Evolutionary conservation across 2,329 filamentous ascomycete species (phyloP), one percentile per base, ranked within the genome.

Genomic region (Cladophialophora yegresii): DNA sequence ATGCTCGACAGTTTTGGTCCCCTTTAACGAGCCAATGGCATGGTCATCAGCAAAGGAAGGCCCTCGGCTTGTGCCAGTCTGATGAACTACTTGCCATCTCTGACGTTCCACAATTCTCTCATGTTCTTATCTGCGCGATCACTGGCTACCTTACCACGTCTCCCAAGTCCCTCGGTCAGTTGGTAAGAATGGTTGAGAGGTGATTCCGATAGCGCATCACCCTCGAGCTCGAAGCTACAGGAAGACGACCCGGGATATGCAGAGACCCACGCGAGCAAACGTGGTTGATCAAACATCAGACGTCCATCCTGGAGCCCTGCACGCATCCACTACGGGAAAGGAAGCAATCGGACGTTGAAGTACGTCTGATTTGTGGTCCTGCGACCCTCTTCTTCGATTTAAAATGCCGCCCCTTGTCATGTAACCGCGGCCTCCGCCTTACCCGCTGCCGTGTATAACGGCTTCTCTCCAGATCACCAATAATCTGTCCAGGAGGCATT

Each of bases 371-470:
- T 33, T 49, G 55, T 28, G 40, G 36, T 30, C n/a, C 40, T 30
- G 26, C 8, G 10, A 2, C 12, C 22, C 26, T 10, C n/a, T 13
- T 16, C 26, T n/a, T 30, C 26, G 13, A 45, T 22, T 6, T 28
- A 9, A n/a, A n/a, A n/a, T 10, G 40, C 40, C 12, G 33, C 26
- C 22, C 30, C 20, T 58, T 26, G 12, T 36, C 23, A 33, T 58
- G 36, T 49, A 58, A 30, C 55, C 55, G 55, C 55, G 40, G 45
- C 30, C 30, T 23, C 32, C 30, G 26, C 40, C 20, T 30, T 58
- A 58, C 55, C 55, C 55, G 55, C 55, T 32, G 23, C 30, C 36
- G 45, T 49, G 12, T 49, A 23, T 49, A 58, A 58, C 55, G 55
- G 40, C 28, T 28, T 49, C 30, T 23, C 49, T 58, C 55, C 20